These are phyloP conservation scores for Serendipita sp. DNA, from an alignment of 768 basidiomycete species.

Conservation along the genomic window DNA sequence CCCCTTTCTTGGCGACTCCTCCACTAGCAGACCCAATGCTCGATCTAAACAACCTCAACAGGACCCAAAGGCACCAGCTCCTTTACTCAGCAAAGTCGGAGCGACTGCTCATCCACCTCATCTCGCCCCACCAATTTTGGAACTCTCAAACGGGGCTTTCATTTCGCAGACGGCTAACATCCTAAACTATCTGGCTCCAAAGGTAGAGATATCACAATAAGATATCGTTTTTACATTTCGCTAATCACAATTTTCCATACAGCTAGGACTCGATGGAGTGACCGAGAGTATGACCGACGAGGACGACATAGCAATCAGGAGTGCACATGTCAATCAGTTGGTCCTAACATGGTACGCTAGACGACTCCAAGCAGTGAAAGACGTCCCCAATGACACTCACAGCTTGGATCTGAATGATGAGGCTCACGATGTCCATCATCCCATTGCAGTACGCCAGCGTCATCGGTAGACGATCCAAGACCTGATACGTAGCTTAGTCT, in stretches of 20 bases:
- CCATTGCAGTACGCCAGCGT: neutral
- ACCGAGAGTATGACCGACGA: conserved; percentile 19
- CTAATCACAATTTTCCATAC: conserved; percentile 12
- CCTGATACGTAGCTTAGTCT: conserved; percentile 12
- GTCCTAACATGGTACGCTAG: conserved; percentile 20
- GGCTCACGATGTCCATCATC: conserved; percentile 16
- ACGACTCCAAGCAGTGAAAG: neutral
- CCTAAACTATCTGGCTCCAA: conserved; percentile 23
- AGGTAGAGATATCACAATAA: neutral
- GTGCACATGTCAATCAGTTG: conserved; percentile 23
- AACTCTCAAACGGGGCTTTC: conserved; percentile 18
- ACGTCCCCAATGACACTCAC: neutral
- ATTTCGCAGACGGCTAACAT: conserved; percentile 25
- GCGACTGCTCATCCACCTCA: conserved; percentile 17
- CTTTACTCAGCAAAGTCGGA: neutral
- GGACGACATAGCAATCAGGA: conserved; percentile 19
- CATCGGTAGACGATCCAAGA: conserved; percentile 23
- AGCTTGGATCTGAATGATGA: conserved; percentile 23
- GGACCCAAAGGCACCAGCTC: neutral
- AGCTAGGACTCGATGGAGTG: conserved; percentile 21
- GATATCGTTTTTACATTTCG: neutral
- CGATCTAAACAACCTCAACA: neutral
- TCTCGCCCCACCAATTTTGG: conserved; percentile 29
- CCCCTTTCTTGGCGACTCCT: neutral
- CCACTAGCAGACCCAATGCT: neutral